Percentiles rank a stretch among this genome's conserved stretches.
Conservation (phyloP, 441 rosid genomes). For the Omphalea diandra region DNA sequence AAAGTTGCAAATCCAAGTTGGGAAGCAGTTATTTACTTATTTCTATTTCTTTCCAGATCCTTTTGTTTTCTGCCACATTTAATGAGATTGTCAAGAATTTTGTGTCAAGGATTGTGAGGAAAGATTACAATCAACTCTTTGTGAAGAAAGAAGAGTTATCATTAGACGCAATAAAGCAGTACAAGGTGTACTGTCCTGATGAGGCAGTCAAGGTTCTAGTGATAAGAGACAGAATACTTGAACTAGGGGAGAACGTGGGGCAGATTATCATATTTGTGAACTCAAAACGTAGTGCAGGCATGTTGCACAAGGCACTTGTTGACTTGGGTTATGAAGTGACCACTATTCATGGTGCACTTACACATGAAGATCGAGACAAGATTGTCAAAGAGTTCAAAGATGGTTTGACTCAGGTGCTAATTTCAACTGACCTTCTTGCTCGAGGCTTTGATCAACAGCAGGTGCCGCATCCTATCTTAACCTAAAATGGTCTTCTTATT, state of each 20-base stretch:
- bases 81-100: conserved; percentile 78
- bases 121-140: conserved; percentile 75
- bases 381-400: conserved; percentile 88
- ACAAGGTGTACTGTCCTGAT: conserved; percentile 74
- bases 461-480: conserved; percentile 33
- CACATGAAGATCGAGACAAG: conserved; percentile 68
- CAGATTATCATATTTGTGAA: conserved; percentile 85
- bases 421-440: conserved; percentile 87
- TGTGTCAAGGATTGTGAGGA: conserved; percentile 53
- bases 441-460: conserved; percentile 96
- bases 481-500: background rate
- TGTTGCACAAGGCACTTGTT: conserved; percentile 59
- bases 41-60: conserved; percentile 52
- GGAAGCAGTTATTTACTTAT: conserved; percentile 3
- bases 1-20: background rate
- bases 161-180: conserved; percentile 84
- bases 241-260: conserved; percentile 79
- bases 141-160: conserved; percentile 89
- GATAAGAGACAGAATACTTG: conserved; percentile 81
- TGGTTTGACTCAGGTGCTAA: conserved; percentile 86
- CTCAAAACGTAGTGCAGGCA: conserved; percentile 56
- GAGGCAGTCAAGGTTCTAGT: conserved; percentile 69
- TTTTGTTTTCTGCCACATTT: conserved; percentile 95
- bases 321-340: conserved; percentile 82
- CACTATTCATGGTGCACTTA: conserved; percentile 71